Conservation (phyloP, 2,329 filamentous ascomycete species). For the Leptographium procerum region DNA sequence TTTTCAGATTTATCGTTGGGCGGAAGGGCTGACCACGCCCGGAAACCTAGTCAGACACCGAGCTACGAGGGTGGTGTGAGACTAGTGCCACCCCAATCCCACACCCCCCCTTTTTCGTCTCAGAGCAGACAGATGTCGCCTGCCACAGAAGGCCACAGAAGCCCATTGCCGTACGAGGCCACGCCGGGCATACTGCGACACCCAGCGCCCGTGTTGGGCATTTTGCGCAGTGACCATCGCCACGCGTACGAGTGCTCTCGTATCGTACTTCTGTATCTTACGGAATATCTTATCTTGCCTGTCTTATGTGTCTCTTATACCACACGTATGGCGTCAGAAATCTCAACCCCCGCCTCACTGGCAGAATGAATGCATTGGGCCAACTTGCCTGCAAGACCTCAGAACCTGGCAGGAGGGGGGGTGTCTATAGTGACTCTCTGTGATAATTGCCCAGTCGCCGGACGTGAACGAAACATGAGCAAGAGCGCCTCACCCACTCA, state of each 20-base stretch:
- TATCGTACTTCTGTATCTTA: not conserved
- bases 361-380: not conserved
- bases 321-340: not conserved
- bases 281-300: not conserved
- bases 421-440: not conserved
- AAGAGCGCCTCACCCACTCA: not conserved
- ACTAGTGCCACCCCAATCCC: not conserved
- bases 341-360: not conserved
- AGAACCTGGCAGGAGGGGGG: not conserved
- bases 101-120: constrained; percentile 1
- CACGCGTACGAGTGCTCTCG: not conserved
- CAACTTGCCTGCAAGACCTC: not conserved
- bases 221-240: not conserved
- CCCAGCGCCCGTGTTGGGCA: not conserved
- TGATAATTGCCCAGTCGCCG: not conserved
- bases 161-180: not conserved
- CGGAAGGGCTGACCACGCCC: not conserved
- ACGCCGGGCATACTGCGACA: not conserved
- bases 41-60: not conserved
- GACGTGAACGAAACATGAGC: not conserved
- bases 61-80: not conserved
- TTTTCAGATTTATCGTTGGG: not conserved
- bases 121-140: not conserved
- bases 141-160: not conserved
- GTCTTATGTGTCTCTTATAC: not conserved